Conservation (phyloP, 805 yeast genomes). For the Scheffersomyces spartinae region DNA sequence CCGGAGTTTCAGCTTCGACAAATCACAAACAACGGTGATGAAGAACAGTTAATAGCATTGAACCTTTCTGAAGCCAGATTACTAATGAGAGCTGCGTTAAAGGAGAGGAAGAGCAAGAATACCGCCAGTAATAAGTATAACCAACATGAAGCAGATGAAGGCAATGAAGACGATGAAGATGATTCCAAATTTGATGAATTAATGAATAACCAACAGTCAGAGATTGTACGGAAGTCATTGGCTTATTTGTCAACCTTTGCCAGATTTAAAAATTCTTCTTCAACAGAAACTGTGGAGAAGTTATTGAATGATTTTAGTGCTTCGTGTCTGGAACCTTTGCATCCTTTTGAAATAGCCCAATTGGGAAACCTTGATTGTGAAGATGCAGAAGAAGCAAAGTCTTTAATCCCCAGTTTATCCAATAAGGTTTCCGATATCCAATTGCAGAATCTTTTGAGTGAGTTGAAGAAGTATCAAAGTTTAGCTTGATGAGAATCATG, state of each 20-base stretch:
- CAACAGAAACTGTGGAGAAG: constrained; percentile 88
- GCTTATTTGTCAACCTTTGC: constrained; percentile 80
- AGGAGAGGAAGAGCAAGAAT: constrained; percentile 40
- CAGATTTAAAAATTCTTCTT: constrained; percentile 83
- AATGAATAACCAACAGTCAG: no score
- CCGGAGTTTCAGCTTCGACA: constrained; percentile 85
- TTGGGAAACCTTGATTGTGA: constrained; percentile 86
- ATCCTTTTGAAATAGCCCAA: constrained; percentile 94
- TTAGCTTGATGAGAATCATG: no score
- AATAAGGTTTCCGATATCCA: constrained; percentile 79
- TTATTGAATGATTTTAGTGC: constrained; percentile 64
- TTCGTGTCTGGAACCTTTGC: constrained; percentile 35
- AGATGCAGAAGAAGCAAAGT: constrained; percentile 94
- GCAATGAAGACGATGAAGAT: constrained; percentile 5
- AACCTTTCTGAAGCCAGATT: constrained; percentile 86
- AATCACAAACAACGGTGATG: constrained; percentile 68
- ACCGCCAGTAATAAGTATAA: constrained; percentile 20
- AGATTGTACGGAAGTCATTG: constrained; percentile 83
- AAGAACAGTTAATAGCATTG: constrained; percentile 68
- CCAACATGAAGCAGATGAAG: constrained; percentile 38
- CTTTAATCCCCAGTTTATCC: constrained; percentile 79
- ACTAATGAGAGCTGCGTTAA: constrained; percentile 79
- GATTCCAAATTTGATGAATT: constrained; percentile 6
- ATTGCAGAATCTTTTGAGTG: constrained; percentile 76
- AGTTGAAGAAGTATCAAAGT: no score